Evolutionary conservation across 2,329 filamentous ascomycete species (phyloP).

Genomic region (Xylaria sp.): DNA sequence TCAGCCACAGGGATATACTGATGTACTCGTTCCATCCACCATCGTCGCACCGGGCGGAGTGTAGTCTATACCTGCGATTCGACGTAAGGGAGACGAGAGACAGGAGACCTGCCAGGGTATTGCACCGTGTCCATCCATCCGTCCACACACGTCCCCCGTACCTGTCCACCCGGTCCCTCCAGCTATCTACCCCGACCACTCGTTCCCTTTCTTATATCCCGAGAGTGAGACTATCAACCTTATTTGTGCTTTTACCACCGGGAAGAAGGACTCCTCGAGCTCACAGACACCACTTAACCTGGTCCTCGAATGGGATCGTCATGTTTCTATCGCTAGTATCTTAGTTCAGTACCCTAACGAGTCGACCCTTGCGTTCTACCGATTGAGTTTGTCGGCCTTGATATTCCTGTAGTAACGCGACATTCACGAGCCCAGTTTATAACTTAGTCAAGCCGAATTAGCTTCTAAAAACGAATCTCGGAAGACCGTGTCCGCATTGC

Average conservation of each 20-base stretch:
- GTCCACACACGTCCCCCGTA: constrained; percentile 34
- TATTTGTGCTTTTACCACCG: constrained; percentile 31
- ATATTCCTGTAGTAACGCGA: constrained; percentile 18
- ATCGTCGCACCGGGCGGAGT: constrained; percentile 16
- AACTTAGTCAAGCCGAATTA: constrained; percentile 16
- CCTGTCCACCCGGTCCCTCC: constrained; percentile 27
- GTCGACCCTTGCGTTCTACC: constrained; percentile 6
- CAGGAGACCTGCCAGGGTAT: constrained; percentile 21
- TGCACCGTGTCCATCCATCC: constrained; percentile 24
- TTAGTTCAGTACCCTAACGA: constrained; percentile 29
- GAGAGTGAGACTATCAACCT: constrained; percentile 35
- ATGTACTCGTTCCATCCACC: constrained; percentile 24
- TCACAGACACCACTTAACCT: constrained; percentile 14
- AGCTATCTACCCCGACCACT: constrained; percentile 35
- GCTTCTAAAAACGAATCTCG: constrained; percentile 12
- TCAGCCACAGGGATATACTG: constrained; percentile 17
- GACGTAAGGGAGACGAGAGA: constrained; percentile 19
- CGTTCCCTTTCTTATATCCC: constrained; percentile 37
- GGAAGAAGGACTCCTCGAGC: constrained; percentile 22
- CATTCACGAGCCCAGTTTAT: constrained; percentile 6
- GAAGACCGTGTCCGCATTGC: constrained; percentile 16
- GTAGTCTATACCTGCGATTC: constrained; percentile 12
- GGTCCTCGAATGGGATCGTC: constrained; percentile 20
- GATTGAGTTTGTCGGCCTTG: constrained; percentile 22
- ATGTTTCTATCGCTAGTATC: constrained; percentile 28